These are phyloP conservation scores for Gynandropsis gynandra DNA, from an alignment of 345 rosid genomes.

Conservation along the genomic window DNA sequence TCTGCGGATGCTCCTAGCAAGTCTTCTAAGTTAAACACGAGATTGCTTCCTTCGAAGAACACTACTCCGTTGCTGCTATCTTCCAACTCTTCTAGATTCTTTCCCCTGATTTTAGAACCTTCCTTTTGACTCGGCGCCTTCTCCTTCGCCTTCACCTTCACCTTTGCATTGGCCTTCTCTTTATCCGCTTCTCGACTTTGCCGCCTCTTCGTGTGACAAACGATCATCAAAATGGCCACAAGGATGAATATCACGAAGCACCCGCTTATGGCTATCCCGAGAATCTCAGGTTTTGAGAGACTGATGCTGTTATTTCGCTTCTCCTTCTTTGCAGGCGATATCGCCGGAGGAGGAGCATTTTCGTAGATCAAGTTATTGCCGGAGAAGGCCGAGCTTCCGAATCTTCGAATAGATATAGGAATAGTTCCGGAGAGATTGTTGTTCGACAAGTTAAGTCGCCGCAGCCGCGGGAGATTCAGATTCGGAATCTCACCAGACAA, in stretches of 20 bases:
- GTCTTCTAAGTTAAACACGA: conserved; percentile 86
- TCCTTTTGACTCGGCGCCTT: conserved; percentile 37
- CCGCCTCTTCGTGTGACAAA: conserved; percentile 33
- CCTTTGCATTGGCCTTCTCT: conserved; percentile 15
- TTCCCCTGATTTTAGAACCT: conserved; percentile 31
- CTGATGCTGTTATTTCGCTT: conserved; percentile 21
- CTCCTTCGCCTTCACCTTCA: conserved; percentile 19
- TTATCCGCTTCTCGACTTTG: conserved; percentile 20
- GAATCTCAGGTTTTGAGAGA: conserved; percentile 39
- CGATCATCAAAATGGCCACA: conserved; percentile 35
- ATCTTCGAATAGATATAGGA: conserved; percentile 56
- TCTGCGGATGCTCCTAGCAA: conserved; percentile 87
- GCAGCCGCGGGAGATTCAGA: conserved; percentile 40
- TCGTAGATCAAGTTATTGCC: conserved; percentile 54
- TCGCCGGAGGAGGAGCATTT: conserved; percentile 32
- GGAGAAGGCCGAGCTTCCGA: conserved; percentile 48
- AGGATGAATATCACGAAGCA: conserved; percentile 39
- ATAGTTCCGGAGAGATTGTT: conserved; percentile 61
- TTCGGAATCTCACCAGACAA: conserved; percentile 73
- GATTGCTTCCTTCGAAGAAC: conserved; percentile 84
- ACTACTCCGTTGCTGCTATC: conserved; percentile 56
- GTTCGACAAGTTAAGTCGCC: conserved; percentile 49
- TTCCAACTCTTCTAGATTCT: conserved; percentile 42
- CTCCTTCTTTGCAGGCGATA: conserved; percentile 20
- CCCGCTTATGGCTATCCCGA: conserved; percentile 47